phyloP scores from a whole-genome alignment of 2,329 filamentous ascomycete genomes.

The Hypoxylon sp. region DNA sequence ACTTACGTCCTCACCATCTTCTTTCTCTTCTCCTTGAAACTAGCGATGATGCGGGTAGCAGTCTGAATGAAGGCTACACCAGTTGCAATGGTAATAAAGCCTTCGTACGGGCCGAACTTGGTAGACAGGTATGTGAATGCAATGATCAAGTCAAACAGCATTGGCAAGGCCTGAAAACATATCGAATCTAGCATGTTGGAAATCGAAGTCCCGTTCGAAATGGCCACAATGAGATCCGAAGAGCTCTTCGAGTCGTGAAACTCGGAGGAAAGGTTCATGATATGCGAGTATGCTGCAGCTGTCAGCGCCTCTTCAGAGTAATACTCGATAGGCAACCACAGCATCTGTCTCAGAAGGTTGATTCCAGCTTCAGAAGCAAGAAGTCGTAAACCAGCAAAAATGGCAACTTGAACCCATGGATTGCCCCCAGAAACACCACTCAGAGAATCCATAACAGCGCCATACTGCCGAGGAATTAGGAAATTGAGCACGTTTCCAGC shows the following conservation, averaged over 20 bases:
- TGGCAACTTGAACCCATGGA: constrained; percentile 67
- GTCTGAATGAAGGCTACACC: constrained; percentile 70
- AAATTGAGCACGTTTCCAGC: constrained; percentile 80
- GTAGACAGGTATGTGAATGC: constrained; percentile 73
- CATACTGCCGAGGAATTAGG: constrained; percentile 84
- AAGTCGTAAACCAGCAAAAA: constrained; percentile 68
- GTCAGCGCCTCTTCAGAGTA: constrained; percentile 69
- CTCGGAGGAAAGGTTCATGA: constrained; percentile 72
- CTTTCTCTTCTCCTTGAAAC: constrained; percentile 65
- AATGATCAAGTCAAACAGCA: constrained; percentile 72
- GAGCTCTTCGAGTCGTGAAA: constrained; percentile 74
- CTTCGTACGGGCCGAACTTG: constrained; percentile 73
- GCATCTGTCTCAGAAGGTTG: constrained; percentile 66
- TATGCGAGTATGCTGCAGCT: constrained; percentile 70
- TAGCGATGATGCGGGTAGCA: constrained; percentile 66
- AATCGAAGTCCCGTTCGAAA: constrained; percentile 67
- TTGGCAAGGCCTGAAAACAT: constrained; percentile 71
- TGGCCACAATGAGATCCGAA: constrained; percentile 71
- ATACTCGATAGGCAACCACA: constrained; percentile 72
- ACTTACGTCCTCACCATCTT: constrained; percentile 64
- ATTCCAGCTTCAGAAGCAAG: constrained; percentile 69
- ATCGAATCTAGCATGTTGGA: constrained; percentile 71
- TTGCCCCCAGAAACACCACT: constrained; percentile 63
- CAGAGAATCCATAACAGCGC: constrained; percentile 81
- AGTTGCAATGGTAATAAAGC: constrained; percentile 72